These are phyloP conservation scores for Euphorbia lathyris DNA, from an alignment of 345 rosid genomes.

Conservation along the genomic window DNA sequence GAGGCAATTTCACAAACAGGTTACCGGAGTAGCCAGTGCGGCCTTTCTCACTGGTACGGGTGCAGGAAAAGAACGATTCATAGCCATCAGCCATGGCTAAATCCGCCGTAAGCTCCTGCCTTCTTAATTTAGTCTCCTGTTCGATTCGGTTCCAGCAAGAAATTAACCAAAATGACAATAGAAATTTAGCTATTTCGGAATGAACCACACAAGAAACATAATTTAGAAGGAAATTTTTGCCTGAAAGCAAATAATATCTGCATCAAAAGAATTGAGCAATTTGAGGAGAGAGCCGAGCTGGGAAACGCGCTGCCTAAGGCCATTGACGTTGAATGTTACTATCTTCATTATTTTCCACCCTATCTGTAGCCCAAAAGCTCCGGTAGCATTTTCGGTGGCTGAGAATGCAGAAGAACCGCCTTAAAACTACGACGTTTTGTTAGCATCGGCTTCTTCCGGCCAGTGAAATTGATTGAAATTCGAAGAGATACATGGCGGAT, in stretches of 20 bases:
- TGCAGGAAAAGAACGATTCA: slow-evolving; percentile 90
- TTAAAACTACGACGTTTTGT: background rate
- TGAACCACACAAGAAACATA: background rate
- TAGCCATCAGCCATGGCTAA: slow-evolving; percentile 79
- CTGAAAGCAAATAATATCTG: slow-evolving; percentile 70
- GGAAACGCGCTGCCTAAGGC: slow-evolving; percentile 18
- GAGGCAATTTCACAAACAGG: slow-evolving; percentile 25
- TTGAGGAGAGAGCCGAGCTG: background rate
- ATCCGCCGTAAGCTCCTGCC: slow-evolving; percentile 75
- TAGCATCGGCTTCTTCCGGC: background rate
- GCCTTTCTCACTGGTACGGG: slow-evolving; percentile 74
- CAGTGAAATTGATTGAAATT: background rate
- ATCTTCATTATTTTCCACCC: slow-evolving; percentile 47
- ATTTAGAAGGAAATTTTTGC: slow-evolving; percentile 21
- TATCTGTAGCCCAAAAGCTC: background rate
- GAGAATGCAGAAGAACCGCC: background rate
- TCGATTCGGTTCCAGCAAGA: background rate
- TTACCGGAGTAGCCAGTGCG: slow-evolving; percentile 86
- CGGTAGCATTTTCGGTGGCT: background rate
- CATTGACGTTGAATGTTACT: slow-evolving; percentile 89
- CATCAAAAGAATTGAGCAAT: background rate
- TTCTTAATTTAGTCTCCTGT: slow-evolving; percentile 82
- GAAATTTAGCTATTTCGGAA: too few species aligned
- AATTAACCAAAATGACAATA: background rate
- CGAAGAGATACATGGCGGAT: too few species aligned